A percentile compares a stretch with the other conserved stretches of the same genome.
phyloP scores from a whole-genome alignment of 805 yeast genomes.

The Torulaspora franciscae region DNA sequence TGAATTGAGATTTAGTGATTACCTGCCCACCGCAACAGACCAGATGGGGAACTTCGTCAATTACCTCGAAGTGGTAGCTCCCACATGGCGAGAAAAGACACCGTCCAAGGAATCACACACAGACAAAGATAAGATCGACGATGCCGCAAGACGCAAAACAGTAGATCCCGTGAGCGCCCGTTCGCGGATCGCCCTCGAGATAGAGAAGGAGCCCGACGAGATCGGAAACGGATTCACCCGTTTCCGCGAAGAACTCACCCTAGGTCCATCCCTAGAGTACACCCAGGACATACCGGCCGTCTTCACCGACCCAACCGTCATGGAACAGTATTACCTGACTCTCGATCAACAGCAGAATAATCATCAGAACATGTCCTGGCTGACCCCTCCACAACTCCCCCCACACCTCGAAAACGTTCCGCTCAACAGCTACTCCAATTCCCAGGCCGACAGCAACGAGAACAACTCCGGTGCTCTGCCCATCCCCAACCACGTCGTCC shows the following conservation, averaged over 20 bases:
- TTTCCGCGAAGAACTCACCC: constrained; percentile 58
- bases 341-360: constrained; percentile 62
- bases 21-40: constrained; percentile 93
- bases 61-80: constrained; percentile 64
- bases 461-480: constrained; percentile 86
- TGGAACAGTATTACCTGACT: constrained; percentile 80
- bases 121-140: neutral
- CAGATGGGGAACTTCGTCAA: constrained; percentile 94
- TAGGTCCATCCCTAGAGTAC: constrained; percentile 37
- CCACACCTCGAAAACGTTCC: constrained; percentile 95
- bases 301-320: constrained; percentile 77
- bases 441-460: constrained; percentile 40
- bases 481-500: constrained; percentile 90
- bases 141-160: constrained; percentile 2
- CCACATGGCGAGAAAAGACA: constrained; percentile 34
- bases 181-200: constrained; percentile 47
- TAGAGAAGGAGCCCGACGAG: constrained; percentile 46
- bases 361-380: constrained; percentile 53
- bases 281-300: constrained; percentile 74
- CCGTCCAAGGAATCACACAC: constrained; percentile 28
- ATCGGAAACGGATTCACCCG: constrained; percentile 79
- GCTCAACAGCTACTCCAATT: constrained; percentile 57
- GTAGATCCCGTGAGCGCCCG: constrained; percentile 32
- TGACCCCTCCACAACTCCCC: constrained; percentile 94
- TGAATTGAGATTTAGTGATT: constrained; percentile 83